Base-by-base conservation (phyloP, 305 asterid species). In the Lippia alba region DNA sequence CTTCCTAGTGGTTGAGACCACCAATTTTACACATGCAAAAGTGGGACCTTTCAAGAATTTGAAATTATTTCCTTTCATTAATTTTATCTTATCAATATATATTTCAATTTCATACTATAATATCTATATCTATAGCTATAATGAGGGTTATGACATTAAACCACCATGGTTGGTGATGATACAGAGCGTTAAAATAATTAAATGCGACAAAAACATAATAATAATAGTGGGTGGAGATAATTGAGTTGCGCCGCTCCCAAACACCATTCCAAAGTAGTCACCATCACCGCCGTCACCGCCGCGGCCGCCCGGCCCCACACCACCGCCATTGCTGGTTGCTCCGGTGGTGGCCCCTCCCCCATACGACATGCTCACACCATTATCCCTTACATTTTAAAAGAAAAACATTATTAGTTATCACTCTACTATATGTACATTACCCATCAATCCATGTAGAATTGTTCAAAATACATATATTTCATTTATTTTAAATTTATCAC, bases 181-280 rank as follows among this genome's bases (percentile, higher is more conserved):
- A 30, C 70, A 72, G 81, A 80, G 74, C 57, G 74, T 48, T 46
- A 86, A 68, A 73, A 83, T 81, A 79, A 82, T 73, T 67, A 79
- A 1, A 81, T 76, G 24, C 57, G 86, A 81, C 78, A 81, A 78
- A 67, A 87, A 69, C 44, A 80, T 65, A 53, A 24, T 24, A 24
- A 24, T 24, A 24, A 54, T 65, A 66, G 78, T 49, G 80, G 85
- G 64, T 75, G 61, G 65, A 12, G 81, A 76, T 72, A 67, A 76
- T 65, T 73, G 77, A 56, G 77, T 56, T 48, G 86, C 78, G 65
- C 75, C 86, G 78, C 61, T 82, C 74, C 86, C 86, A 46, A 82
- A 82, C 70, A 61, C 49, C 85, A 81, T 78, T 20, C 81, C 71
- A 61, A 60, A 81, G 20, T 61, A 60, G 72, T 67, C 81, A 10